A percentile compares a stretch with the other conserved stretches of the same genome.
phyloP scores from a whole-genome alignment of 2,329 filamentous ascomycete genomes.

The Colletotrichum siamense region DNA sequence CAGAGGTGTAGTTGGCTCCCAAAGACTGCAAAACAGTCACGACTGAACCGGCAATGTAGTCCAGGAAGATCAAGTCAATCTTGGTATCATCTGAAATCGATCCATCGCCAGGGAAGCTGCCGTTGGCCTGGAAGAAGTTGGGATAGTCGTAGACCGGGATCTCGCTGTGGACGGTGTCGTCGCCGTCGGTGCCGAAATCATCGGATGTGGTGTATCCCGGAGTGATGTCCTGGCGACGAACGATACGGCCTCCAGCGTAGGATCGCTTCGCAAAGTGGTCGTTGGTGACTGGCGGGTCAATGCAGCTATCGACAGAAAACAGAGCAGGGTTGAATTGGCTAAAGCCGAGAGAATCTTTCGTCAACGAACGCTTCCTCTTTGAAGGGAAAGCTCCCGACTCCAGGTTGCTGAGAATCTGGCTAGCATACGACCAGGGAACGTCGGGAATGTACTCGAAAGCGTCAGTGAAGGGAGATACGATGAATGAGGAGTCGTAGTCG shows the following conservation, averaged over 20 bases:
- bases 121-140: constrained; percentile 55
- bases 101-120: constrained; percentile 49
- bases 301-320: neutral
- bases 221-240: constrained; percentile 51
- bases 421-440: constrained; percentile 46
- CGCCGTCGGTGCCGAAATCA: constrained; percentile 59
- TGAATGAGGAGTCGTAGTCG: constrained; percentile 57
- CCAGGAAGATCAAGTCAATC: constrained; percentile 6
- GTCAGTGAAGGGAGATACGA: constrained; percentile 61
- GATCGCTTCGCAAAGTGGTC: constrained; percentile 7
- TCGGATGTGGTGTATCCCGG: constrained; percentile 61
- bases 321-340: neutral
- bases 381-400: neutral
- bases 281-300: neutral
- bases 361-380: neutral
- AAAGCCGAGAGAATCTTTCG: neutral
- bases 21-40: neutral
- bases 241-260: neutral
- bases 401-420: neutral
- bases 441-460: constrained; percentile 58
- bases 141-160: constrained; percentile 54
- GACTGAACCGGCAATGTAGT: neutral
- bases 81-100: neutral
- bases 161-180: constrained; percentile 57
- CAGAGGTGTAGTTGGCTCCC: neutral